Evolutionary conservation across 148 eudicot species (phyloP), one percentile per base, ranked within the genome.

Genomic region (Amaranthus palmeri): DNA sequence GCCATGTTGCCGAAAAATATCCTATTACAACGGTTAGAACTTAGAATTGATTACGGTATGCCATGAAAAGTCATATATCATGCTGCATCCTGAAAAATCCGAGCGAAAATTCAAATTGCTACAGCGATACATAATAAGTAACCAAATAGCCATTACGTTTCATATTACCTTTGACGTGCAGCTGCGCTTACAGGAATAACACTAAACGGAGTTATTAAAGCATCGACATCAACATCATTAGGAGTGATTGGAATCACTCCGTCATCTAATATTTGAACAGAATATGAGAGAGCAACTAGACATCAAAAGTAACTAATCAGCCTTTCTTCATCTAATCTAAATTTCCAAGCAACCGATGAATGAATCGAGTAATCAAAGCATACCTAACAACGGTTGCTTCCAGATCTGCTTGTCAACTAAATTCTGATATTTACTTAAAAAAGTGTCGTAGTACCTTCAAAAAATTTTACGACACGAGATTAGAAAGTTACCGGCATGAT

Each of bases 201-300:
- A 76, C 97, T 97, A 42, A 89, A 79, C 54, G 99, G 87, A 58
- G 90, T 81, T 72, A 96, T 88, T 61, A 96, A 83, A 15, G 92
- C 95, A 69, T 96, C 99, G 15, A 96, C 80, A 51, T 56, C 79
- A 52, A 92, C 81, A 81, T 96, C 99, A 71, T 78, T 84, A 56
- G 93, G 91, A 70, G 99, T 88, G 11, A 90, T 62, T 13, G 99
- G 99, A 79, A 96, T 90, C 17, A 82, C 87, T 68, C 81, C 91
- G 46, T 95, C 92, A 46, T 92, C 97, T 84, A 96, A n/a, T 77
- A 96, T 86, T 75, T 96, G 99, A 49, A 72, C 66, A 42, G 97
- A 88, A 81, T 96, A 96, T 18, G 99, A 84, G 66, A 96, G 79
- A 67, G 96, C 97, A 86, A 92, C 99, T 96, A 77, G 74, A 79